phyloP scores from a whole-genome alignment of 495 filamentous ascomycete species.

The Aspergillus egyptiacus region DNA sequence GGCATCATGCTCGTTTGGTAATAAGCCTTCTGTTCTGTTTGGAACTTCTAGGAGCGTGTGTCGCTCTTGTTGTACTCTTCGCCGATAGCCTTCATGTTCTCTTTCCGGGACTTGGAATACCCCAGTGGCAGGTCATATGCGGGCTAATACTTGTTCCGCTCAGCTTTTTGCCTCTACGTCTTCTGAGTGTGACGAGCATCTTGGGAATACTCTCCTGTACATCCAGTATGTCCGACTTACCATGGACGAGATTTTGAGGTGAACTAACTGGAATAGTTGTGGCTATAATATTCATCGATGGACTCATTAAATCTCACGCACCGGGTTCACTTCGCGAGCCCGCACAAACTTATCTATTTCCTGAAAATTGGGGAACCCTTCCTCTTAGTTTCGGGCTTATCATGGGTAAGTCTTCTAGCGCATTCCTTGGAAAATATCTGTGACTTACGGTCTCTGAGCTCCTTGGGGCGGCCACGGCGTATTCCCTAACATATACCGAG shows the following conservation, averaged over 20 bases:
- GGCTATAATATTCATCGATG: constrained; percentile 73
- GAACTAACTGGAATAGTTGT: constrained; percentile 53
- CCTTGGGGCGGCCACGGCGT: constrained; percentile 95
- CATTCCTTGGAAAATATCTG: background rate
- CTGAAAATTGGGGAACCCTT: constrained; percentile 78
- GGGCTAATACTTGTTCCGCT: constrained; percentile 75
- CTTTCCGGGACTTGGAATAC: constrained; percentile 64
- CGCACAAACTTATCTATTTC: constrained; percentile 68
- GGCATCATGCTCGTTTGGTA: constrained; percentile 68
- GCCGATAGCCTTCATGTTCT: constrained; percentile 80
- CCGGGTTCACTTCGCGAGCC: constrained; percentile 84
- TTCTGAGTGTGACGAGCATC: constrained; percentile 85
- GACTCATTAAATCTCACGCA: constrained; percentile 68
- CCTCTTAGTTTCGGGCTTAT: constrained; percentile 92
- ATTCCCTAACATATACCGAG: constrained; percentile 94
- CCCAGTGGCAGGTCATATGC: constrained; percentile 83
- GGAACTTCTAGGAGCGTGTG: constrained; percentile 82
- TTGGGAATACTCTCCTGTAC: constrained; percentile 84
- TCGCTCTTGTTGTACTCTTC: constrained; percentile 89
- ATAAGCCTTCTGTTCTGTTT: constrained; percentile 82
- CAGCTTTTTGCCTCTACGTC: constrained; percentile 75
- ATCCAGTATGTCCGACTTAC: constrained; percentile 57
- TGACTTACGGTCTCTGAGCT: constrained; percentile 34
- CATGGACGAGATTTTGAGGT: background rate
- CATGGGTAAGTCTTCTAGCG: constrained; percentile 55